Conservation (phyloP, 2,329 filamentous ascomycete species). For the Xylaria sp. region DNA sequence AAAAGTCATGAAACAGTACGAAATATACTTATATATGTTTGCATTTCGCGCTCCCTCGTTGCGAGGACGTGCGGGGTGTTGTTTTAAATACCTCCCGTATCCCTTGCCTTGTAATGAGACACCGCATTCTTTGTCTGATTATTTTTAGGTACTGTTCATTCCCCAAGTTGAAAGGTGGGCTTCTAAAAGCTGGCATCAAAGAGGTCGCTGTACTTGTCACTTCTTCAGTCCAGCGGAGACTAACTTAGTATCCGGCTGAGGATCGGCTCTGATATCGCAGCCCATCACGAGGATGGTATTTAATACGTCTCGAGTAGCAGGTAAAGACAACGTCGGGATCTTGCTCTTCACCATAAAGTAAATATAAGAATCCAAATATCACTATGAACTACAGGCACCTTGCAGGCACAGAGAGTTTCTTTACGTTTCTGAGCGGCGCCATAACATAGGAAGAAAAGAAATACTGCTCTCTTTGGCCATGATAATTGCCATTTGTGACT, state of each 20-base stretch:
- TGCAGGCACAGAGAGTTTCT: background rate
- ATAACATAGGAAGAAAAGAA: background rate
- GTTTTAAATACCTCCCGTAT: slow-evolving; percentile 24
- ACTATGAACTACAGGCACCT: background rate
- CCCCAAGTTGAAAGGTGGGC: background rate
- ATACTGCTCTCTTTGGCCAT: background rate
- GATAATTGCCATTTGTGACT: background rate
- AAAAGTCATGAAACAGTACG: background rate
- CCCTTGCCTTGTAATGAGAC: slow-evolving; percentile 13
- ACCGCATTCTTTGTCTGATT: slow-evolving; percentile 19
- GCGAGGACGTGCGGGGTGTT: background rate
- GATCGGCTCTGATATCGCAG: background rate
- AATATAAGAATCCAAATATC: background rate
- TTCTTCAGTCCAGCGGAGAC: background rate
- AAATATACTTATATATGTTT: slow-evolving; percentile 5
- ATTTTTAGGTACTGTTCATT: slow-evolving; percentile 13
- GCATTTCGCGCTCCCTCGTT: background rate
- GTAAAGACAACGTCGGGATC: no score
- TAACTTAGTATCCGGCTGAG: background rate
- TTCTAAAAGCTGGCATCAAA: slow-evolving; percentile 19
- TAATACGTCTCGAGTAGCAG: background rate
- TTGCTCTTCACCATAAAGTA: no score
- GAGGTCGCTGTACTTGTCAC: background rate
- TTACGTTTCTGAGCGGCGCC: background rate
- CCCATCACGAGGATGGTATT: background rate